A percentile compares a stretch with the other conserved stretches of the same genome.
These are phyloP conservation scores for Hordeum pubiflorum DNA, from an alignment of 202 grass and related monocot species.

Conservation along the genomic window DNA sequence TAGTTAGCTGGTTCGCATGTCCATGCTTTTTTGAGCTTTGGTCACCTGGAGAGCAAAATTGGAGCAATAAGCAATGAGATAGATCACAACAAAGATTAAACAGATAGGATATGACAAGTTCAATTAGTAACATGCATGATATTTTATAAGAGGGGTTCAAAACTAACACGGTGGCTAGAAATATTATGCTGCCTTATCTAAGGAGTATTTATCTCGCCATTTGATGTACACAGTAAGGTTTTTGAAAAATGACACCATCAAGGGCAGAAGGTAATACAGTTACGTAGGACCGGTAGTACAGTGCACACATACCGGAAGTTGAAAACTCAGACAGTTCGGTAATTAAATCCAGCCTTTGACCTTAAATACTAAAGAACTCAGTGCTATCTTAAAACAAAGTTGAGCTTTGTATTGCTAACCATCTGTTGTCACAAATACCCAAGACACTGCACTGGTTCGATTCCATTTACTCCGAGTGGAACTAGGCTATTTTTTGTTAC, in stretches of 20 bases:
- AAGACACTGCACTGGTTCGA: neutral
- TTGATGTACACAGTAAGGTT: neutral
- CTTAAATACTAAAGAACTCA: neutral
- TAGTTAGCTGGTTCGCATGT: neutral
- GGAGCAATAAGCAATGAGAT: neutral
- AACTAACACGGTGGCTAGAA: neutral
- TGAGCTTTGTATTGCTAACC: neutral
- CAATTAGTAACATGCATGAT: neutral
- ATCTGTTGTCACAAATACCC: too few species aligned
- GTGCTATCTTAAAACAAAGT: neutral
- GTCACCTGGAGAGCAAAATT: neutral
- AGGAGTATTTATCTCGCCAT: neutral
- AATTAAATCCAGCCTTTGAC: neutral
- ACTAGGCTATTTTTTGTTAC: neutral
- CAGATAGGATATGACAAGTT: neutral
- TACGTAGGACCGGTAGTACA: too few species aligned
- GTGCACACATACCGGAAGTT: too few species aligned
- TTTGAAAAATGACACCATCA: neutral
- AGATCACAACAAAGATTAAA: neutral
- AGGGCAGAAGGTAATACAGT: too few species aligned
- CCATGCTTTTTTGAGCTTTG: constrained; percentile 19
- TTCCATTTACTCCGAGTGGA: neutral
- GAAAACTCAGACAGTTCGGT: neutral
- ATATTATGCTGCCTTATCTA: neutral
- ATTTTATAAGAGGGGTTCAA: neutral